Percentiles rank a stretch among this genome's conserved stretches.
Conservation (phyloP, 768 basidiomycete genomes). For the Panaeolus cyanescens region DNA sequence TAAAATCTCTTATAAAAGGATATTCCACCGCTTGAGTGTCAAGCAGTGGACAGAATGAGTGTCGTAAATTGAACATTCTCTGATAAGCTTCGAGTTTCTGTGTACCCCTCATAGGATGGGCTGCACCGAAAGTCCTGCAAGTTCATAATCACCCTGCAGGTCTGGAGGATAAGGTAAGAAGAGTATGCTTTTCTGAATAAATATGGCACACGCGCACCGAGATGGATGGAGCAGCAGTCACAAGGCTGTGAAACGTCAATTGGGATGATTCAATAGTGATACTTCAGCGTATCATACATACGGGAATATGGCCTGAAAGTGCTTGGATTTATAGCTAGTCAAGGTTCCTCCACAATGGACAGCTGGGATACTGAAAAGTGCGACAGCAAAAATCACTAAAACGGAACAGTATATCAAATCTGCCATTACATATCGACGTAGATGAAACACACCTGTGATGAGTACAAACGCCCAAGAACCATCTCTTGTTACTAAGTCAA, state of each 20-base stretch:
- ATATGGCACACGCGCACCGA: neutral
- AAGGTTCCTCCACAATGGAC: neutral
- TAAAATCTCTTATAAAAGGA: too few species aligned
- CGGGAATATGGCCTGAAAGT: neutral
- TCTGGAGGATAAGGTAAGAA: neutral
- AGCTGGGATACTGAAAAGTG: neutral
- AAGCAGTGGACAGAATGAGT: neutral
- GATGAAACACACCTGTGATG: neutral
- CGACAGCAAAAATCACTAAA: neutral
- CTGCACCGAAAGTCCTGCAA: neutral
- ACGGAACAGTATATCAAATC: neutral
- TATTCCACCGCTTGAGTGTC: neutral
- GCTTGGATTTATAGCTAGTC: neutral
- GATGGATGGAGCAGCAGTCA: neutral
- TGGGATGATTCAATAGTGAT: too few species aligned
- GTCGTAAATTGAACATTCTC: neutral
- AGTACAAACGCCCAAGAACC: conserved; percentile 5
- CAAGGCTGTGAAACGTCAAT: neutral
- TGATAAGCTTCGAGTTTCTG: neutral
- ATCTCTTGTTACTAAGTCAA: neutral
- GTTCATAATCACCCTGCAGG: conserved; percentile 3
- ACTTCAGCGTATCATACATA: neutral
- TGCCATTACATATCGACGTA: neutral
- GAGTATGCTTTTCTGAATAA: neutral
- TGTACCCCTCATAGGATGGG: neutral